These are phyloP conservation scores for Coniferiporia sulphurascens DNA, from an alignment of 1,284 basidiomycete genomes.

Conservation along the genomic window DNA sequence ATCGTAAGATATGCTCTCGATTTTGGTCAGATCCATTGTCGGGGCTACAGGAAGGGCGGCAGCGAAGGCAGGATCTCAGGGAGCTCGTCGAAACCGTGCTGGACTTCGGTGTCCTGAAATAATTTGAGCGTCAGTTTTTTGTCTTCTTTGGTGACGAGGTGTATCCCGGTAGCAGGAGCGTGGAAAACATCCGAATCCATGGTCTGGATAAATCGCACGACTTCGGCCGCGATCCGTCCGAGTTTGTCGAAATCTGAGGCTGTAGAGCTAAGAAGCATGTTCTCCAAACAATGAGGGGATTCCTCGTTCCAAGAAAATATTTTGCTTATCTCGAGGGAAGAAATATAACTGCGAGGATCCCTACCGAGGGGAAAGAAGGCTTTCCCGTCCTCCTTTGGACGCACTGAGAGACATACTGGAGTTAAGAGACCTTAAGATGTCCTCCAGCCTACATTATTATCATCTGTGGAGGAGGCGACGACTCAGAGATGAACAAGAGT, in stretches of 20 bases:
- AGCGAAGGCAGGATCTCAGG: not conserved
- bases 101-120: not conserved
- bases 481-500: no score
- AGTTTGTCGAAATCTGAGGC: not conserved
- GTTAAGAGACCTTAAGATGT: not conserved
- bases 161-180: not conserved
- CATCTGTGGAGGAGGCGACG: no score
- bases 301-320: slow-evolving; percentile 24
- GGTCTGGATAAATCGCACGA: not conserved
- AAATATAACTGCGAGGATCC: not conserved
- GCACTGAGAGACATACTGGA: not conserved
- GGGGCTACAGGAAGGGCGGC: not conserved
- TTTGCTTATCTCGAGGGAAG: not conserved
- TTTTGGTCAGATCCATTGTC: not conserved
- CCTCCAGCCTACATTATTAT: not conserved
- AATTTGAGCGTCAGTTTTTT: not conserved
- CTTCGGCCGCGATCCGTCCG: not conserved
- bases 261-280: slow-evolving; percentile 42
- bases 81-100: not conserved
- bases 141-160: not conserved
- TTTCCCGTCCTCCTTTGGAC: not conserved
- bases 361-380: not conserved
- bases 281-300: slow-evolving; percentile 44
- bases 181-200: not conserved
- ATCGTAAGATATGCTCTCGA: not conserved